These are phyloP conservation scores for Trypanosoma avium DNA, from an alignment of 208 protist genomes.

Conservation along the genomic window DNA sequence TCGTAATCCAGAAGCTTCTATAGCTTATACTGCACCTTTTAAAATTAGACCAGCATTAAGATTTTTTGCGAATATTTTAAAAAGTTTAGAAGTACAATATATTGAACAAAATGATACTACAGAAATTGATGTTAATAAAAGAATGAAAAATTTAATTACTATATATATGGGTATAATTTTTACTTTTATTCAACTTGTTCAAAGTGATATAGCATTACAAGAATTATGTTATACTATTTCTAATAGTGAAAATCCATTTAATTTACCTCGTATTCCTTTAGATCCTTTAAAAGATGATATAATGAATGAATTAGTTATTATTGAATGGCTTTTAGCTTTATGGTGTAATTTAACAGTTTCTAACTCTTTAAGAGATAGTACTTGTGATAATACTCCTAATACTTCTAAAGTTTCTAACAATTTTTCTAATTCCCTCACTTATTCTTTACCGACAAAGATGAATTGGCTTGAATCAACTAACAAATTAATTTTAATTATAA, in stretches of 20 bases:
- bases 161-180: not conserved
- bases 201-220: not conserved
- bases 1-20: conserved; percentile 34
- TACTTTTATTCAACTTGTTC: conserved; percentile 6
- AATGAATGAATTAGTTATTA: not conserved
- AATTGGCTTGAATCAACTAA: not conserved
- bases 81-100: not conserved
- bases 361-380: not conserved
- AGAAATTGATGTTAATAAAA: not conserved
- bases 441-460: not conserved
- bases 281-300: not conserved
- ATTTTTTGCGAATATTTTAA: conserved; percentile 26
- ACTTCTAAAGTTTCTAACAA: not conserved
- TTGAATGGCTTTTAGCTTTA: conserved; percentile 11
- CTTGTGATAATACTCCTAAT: not conserved
- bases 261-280: not conserved
- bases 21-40: conserved; percentile 36
- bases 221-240: not conserved
- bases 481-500: not conserved
- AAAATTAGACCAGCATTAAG: conserved; percentile 12
- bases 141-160: not conserved
- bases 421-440: too few species aligned
- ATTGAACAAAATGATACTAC: not conserved
- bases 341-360: not conserved
- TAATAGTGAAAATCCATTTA: not conserved